These are phyloP conservation scores for Aquilaria agallochum DNA, from an alignment of 441 rosid genomes.

Conservation along the genomic window DNA sequence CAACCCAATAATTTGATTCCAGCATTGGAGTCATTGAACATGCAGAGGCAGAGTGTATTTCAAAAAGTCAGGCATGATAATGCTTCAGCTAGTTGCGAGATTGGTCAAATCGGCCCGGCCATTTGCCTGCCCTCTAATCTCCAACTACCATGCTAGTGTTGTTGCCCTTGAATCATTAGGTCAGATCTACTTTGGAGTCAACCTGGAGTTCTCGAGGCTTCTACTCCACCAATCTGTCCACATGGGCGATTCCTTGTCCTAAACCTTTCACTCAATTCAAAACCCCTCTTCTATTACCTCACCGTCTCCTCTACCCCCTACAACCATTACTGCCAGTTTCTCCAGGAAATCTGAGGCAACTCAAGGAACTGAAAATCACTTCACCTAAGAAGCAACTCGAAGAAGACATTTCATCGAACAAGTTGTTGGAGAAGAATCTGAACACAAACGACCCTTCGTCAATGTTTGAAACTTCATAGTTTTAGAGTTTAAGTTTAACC, in stretches of 20 bases:
- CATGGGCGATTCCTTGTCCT: constrained; percentile 80
- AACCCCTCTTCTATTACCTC: constrained; percentile 25
- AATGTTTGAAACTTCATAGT: too few relatives aligned
- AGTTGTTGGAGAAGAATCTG: too few relatives aligned
- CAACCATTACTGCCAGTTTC: constrained; percentile 97
- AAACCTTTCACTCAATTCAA: constrained; percentile 32
- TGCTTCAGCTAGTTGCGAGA: constrained; percentile 59
- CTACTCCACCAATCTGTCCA: constrained; percentile 45
- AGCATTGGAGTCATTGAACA: constrained; percentile 63
- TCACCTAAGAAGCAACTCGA: too few relatives aligned
- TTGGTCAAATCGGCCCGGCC: constrained; percentile 54
- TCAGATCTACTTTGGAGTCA: constrained; percentile 78
- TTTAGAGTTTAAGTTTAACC: too few relatives aligned
- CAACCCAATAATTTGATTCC: constrained; percentile 6
- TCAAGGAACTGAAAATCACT: too few relatives aligned
- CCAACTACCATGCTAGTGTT: constrained; percentile 71
- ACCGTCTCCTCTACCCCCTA: constrained; percentile 95
- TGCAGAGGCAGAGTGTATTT: constrained; percentile 63
- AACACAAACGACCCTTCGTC: too few relatives aligned
- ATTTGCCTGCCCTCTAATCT: constrained; percentile 78
- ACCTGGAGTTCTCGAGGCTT: constrained; percentile 84
- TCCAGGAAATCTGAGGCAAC: constrained; percentile 66
- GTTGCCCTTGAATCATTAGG: constrained; percentile 87
- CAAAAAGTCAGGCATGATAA: constrained; percentile 45
- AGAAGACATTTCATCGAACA: too few relatives aligned